Conservation (phyloP, 176 grass and related monocot species). For the Rhynchospora tenuis region DNA sequence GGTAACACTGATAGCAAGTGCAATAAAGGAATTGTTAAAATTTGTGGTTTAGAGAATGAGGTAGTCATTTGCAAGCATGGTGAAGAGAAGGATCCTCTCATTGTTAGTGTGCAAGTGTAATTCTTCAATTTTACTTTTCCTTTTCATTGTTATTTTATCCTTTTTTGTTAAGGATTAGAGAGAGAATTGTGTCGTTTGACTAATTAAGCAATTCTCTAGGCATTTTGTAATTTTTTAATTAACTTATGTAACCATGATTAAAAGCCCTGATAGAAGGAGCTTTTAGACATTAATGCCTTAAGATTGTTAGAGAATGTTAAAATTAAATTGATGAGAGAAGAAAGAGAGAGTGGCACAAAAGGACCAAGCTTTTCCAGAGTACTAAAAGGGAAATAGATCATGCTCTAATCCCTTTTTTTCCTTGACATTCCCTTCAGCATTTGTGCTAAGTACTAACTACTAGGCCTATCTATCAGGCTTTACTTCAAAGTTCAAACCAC, state of each 20-base stretch:
- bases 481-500: not conserved
- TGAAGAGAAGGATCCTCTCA: slow-evolving; percentile 23
- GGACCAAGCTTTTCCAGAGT: slow-evolving; percentile 2
- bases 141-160: not conserved
- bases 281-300: not conserved
- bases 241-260: not conserved
- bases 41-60: slow-evolving; percentile 21
- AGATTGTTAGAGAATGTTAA: not conserved
- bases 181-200: slow-evolving; percentile 12
- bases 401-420: not conserved
- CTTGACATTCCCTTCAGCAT: slow-evolving; percentile 4
- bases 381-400: not conserved
- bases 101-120: slow-evolving; percentile 22
- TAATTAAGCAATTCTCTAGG: slow-evolving; percentile 9
- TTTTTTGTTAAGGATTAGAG: slow-evolving; percentile 3
- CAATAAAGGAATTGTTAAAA: slow-evolving; percentile 12
- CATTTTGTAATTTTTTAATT: not conserved
- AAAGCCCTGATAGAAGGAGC: not conserved
- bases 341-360: not conserved
- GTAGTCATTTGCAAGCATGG: slow-evolving; percentile 11
- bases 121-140: not conserved
- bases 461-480: not conserved
- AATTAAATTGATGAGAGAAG: not conserved
- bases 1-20: not conserved
- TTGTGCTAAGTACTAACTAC: not conserved